A percentile compares a stretch with the other conserved stretches of the same genome.
Conservation (phyloP, 176 grass and related monocot genomes). For the Avena atlantica region DNA sequence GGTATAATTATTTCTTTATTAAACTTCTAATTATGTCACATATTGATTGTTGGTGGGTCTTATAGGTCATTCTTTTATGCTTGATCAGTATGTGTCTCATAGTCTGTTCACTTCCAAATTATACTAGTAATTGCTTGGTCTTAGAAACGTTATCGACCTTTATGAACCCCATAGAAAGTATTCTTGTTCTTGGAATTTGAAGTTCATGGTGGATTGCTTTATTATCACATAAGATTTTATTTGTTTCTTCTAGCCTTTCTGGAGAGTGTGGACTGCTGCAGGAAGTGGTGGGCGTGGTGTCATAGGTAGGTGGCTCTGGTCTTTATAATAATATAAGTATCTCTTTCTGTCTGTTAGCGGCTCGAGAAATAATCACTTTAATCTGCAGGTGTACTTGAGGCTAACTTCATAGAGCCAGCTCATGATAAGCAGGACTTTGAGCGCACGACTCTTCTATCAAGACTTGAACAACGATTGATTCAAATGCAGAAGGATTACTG, state of each 20-base stretch:
- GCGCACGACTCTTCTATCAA: slow-evolving; percentile 88
- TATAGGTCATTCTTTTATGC: background rate
- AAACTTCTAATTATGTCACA: slow-evolving; percentile 25
- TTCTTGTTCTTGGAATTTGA: background rate
- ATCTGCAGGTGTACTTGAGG: slow-evolving; percentile 85
- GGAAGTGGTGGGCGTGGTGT: slow-evolving; percentile 98
- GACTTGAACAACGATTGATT: slow-evolving; percentile 81
- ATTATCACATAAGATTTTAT: slow-evolving; percentile 16
- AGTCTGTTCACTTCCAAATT: too few relatives aligned
- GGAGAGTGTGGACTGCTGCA: slow-evolving; percentile 92
- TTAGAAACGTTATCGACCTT: slow-evolving; percentile 13
- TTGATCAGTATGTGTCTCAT: background rate
- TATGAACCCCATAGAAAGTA: background rate
- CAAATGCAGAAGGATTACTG: slow-evolving; percentile 98
- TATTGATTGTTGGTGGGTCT: background rate
- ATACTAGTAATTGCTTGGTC: background rate
- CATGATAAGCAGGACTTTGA: slow-evolving; percentile 99
- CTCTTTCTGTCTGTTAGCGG: background rate
- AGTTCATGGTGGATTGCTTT: slow-evolving; percentile 24
- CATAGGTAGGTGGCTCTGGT: slow-evolving; percentile 66
- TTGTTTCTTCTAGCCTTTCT: slow-evolving; percentile 88
- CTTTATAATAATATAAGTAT: background rate
- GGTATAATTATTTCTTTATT: slow-evolving; percentile 22
- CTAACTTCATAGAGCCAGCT: slow-evolving; percentile 96
- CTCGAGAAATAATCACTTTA: slow-evolving; percentile 36